Conservation (phyloP, 2,329 filamentous ascomycete genomes). For the Alternaria conjuncta region DNA sequence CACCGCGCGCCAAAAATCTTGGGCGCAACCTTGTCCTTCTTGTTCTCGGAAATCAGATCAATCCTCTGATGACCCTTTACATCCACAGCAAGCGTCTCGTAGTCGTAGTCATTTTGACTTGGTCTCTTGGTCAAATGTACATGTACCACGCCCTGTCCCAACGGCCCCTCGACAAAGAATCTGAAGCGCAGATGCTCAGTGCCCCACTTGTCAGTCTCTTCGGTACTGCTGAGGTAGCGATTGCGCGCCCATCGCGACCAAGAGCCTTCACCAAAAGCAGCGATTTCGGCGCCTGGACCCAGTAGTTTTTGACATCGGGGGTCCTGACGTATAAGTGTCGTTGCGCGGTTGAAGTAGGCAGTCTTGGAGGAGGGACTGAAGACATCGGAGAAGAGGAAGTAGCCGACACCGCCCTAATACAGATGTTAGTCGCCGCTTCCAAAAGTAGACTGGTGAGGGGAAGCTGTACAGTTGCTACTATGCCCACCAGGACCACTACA, state of each 20-base stretch:
- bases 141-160: conserved; percentile 74
- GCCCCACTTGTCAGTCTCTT: conserved; percentile 74
- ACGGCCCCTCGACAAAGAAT: conserved; percentile 82
- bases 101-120: conserved; percentile 72
- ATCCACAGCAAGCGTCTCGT: conserved; percentile 81
- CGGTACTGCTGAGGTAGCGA: conserved; percentile 65
- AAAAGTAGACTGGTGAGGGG: not conserved
- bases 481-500: conserved; percentile 74
- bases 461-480: conserved; percentile 72
- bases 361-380: conserved; percentile 75
- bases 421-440: not conserved
- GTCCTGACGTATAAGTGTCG: conserved; percentile 78
- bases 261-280: conserved; percentile 80
- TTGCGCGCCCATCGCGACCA: conserved; percentile 79
- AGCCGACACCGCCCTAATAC: conserved; percentile 70
- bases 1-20: conserved; percentile 48
- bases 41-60: conserved; percentile 41
- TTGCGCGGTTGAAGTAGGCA: conserved; percentile 84
- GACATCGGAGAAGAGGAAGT: conserved; percentile 47
- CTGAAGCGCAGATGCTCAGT: conserved; percentile 83
- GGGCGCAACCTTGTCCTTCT: conserved; percentile 36
- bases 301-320: conserved; percentile 74
- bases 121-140: conserved; percentile 77
- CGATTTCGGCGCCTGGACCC: conserved; percentile 75
- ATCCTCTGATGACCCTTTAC: conserved; percentile 68